phyloP scores from a whole-genome alignment of 2,329 filamentous ascomycete species.

The Aspergillus sp. region DNA sequence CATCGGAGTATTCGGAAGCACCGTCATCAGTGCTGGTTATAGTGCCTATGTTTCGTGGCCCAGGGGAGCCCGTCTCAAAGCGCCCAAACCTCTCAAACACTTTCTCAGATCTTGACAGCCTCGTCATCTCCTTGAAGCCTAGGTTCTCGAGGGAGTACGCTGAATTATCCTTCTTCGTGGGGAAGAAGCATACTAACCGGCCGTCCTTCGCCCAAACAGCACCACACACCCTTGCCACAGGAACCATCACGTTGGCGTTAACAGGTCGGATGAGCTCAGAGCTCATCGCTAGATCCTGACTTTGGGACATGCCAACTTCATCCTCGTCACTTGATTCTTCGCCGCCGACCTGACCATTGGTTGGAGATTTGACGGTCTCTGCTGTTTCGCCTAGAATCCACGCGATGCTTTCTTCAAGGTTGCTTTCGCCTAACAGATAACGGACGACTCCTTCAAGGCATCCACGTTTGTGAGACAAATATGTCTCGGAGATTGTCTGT shows the following conservation, averaged over 20 bases:
- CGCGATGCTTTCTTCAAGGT: constrained; percentile 60
- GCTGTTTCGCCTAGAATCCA: constrained; percentile 63
- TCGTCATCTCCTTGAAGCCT: constrained; percentile 54
- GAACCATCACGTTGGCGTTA: constrained; percentile 67
- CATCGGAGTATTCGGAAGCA: constrained; percentile 52
- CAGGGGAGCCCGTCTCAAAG: constrained; percentile 57
- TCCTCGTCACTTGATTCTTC: constrained; percentile 87
- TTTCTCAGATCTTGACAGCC: constrained; percentile 53
- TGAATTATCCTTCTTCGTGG: constrained; percentile 55
- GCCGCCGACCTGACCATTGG: constrained; percentile 54
- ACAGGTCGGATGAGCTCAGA: constrained; percentile 58
- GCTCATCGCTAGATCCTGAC: constrained; percentile 52
- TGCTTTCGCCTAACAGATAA: constrained; percentile 64
- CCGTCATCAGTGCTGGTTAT: constrained; percentile 50
- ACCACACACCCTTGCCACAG: constrained; percentile 63
- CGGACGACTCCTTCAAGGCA: constrained; percentile 66
- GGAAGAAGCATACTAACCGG: constrained; percentile 62
- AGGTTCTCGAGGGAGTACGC: constrained; percentile 54
- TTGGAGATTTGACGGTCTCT: constrained; percentile 48
- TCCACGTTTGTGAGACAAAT: constrained; percentile 57
- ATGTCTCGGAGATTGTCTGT: constrained; percentile 59
- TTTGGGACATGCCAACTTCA: constrained; percentile 56
- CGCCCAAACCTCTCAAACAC: constrained; percentile 69
- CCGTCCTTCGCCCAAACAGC: constrained; percentile 63
- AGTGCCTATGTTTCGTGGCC: constrained; percentile 47